phyloP scores from a whole-genome alignment of 306 rosid genomes.

The Acacia crassicarpa region DNA sequence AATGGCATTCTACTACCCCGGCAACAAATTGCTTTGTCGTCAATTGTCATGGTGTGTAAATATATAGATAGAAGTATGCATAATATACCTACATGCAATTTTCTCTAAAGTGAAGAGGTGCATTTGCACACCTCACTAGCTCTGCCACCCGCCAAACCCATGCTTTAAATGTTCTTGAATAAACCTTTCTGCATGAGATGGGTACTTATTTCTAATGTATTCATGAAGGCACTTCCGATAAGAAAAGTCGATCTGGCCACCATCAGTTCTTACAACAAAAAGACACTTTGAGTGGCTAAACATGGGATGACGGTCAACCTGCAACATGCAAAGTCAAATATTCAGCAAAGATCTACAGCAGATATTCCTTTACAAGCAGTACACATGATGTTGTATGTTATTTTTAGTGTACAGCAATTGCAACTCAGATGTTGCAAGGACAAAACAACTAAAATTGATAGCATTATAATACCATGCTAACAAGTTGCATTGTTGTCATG shows the following conservation, averaged over 20 bases:
- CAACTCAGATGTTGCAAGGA: neutral
- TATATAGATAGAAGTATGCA: neutral
- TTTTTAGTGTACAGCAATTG: neutral
- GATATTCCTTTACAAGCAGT: neutral
- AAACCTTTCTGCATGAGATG: constrained; percentile 73
- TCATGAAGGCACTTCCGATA: constrained; percentile 80
- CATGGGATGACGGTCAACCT: constrained; percentile 90
- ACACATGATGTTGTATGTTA: neutral
- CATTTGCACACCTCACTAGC: neutral
- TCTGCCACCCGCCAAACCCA: neutral
- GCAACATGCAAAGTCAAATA: constrained; percentile 39
- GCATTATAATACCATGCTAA: neutral
- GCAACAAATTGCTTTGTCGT: neutral
- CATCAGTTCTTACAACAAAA: constrained; percentile 83
- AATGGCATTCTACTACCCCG: neutral
- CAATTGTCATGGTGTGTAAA: neutral
- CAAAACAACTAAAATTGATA: neutral
- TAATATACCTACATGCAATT: constrained; percentile 39
- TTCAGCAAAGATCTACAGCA: constrained; percentile 20
- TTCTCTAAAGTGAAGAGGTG: neutral
- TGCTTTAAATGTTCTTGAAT: constrained; percentile 69
- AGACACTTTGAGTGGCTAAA: constrained; percentile 74
- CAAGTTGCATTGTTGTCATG: neutral
- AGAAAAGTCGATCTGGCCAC: constrained; percentile 85
- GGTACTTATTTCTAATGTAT: constrained; percentile 56